phyloP scores from a whole-genome alignment of 1,139 yeast genomes.

The Kluyveromyces sp. region DNA sequence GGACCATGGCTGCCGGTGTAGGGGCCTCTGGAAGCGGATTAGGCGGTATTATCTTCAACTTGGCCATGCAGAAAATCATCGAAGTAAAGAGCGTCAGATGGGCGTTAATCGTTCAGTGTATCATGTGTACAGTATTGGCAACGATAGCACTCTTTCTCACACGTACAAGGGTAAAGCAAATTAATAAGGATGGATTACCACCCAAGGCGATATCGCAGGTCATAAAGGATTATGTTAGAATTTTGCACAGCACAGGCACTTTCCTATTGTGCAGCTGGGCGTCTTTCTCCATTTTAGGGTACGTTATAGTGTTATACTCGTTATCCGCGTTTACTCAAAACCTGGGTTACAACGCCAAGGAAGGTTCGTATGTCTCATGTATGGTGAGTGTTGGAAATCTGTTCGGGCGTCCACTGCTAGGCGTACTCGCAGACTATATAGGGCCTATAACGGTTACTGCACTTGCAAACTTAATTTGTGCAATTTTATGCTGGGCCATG shows the following conservation, averaged over 20 bases:
- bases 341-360: conserved; percentile 47
- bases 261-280: conserved; percentile 44
- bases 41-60: conserved; percentile 40
- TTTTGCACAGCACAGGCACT: conserved; percentile 37
- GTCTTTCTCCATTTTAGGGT: conserved; percentile 45
- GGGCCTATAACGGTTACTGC: conserved; percentile 50
- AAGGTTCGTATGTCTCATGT: conserved; percentile 55
- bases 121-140: conserved; percentile 36
- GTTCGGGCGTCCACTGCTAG: conserved; percentile 57
- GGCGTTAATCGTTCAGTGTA: conserved; percentile 56
- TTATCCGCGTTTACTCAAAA: conserved; percentile 53
- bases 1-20: conserved; percentile 47
- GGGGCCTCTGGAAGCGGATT: conserved; percentile 49
- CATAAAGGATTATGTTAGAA: conserved; percentile 14
- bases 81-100: conserved; percentile 42
- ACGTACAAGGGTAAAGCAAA: conserved; percentile 34
- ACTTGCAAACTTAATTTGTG: conserved; percentile 29
- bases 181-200: not conserved
- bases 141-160: conserved; percentile 37
- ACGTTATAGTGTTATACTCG: conserved; percentile 52
- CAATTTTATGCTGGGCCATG: conserved; percentile 42
- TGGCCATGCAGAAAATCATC: conserved; percentile 33
- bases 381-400: conserved; percentile 54
- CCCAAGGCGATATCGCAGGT: not conserved
- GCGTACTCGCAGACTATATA: conserved; percentile 45